These are phyloP conservation scores for Debaryomyces fabryi DNA, from an alignment of 1,139 yeast species.

Conservation along the genomic window DNA sequence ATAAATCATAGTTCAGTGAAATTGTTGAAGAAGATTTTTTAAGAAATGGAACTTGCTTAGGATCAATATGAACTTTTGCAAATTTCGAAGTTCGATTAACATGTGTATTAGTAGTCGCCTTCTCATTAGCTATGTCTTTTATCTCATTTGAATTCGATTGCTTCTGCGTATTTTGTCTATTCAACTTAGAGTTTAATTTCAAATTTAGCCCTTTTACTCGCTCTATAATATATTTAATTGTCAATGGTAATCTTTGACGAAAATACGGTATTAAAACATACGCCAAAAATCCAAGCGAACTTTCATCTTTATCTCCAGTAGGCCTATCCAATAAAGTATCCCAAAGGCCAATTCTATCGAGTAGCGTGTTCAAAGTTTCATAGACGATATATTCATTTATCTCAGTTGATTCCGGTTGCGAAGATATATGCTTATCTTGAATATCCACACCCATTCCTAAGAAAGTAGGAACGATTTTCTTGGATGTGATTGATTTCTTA, in stretches of 20 bases:
- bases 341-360: slow-evolving; percentile 59
- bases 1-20: slow-evolving; percentile 2
- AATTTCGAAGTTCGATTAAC: slow-evolving; percentile 16
- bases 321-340: slow-evolving; percentile 48
- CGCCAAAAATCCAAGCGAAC: slow-evolving; percentile 53
- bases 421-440: background rate
- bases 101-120: background rate
- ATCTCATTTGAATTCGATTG: background rate
- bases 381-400: slow-evolving; percentile 22
- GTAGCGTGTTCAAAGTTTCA: slow-evolving; percentile 40
- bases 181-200: slow-evolving; percentile 21
- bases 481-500: slow-evolving; percentile 22
- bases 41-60: slow-evolving; percentile 22
- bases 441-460: slow-evolving; percentile 42
- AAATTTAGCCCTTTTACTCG: slow-evolving; percentile 53
- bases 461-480: slow-evolving; percentile 44
- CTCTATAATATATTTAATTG: slow-evolving; percentile 49
- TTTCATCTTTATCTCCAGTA: slow-evolving; percentile 30
- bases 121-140: background rate
- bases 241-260: slow-evolving; percentile 49
- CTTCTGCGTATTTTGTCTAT: background rate
- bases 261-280: slow-evolving; percentile 59
- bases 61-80: slow-evolving; percentile 21
- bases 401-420: background rate
- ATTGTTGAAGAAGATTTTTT: slow-evolving; percentile 3